A percentile compares a stretch with the other conserved stretches of the same genome.
Evolutionary conservation across 805 yeast species (phyloP).

Genomic region (Starmerella ratchasimensis): DNA sequence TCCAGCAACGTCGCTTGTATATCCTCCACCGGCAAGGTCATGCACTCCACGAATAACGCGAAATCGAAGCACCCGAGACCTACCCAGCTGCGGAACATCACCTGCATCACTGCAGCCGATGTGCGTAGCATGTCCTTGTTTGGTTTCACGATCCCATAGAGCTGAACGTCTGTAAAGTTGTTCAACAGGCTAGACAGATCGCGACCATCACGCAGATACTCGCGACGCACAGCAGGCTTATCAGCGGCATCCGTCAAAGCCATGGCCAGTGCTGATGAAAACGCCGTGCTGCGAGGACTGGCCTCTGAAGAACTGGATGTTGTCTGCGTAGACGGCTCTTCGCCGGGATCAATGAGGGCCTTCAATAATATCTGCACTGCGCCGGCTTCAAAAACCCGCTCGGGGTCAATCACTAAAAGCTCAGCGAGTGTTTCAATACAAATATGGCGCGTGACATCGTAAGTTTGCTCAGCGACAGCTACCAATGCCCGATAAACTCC

Average conservation of each 20-base stretch:
- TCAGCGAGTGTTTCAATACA: slow-evolving; percentile 45
- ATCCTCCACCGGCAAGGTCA: slow-evolving; percentile 27
- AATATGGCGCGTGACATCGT: slow-evolving; percentile 37
- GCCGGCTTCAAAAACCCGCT: slow-evolving; percentile 32
- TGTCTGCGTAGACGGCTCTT: background rate
- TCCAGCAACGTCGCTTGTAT: slow-evolving; percentile 52
- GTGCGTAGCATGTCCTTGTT: slow-evolving; percentile 45
- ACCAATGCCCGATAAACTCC: slow-evolving; percentile 59
- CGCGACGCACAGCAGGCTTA: slow-evolving; percentile 35
- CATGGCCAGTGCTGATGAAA: slow-evolving; percentile 24
- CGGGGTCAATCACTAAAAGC: slow-evolving; percentile 34
- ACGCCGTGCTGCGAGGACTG: slow-evolving; percentile 18
- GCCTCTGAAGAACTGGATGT: too few relatives aligned
- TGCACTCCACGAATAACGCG: slow-evolving; percentile 28
- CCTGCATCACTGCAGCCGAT: slow-evolving; percentile 44
- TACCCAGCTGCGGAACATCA: slow-evolving; percentile 55
- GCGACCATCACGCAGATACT: slow-evolving; percentile 42
- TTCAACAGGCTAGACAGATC: slow-evolving; percentile 53
- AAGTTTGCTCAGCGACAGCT: slow-evolving; percentile 42
- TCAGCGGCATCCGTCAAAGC: slow-evolving; percentile 47
- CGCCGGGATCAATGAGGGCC: slow-evolving; percentile 32
- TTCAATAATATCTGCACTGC: slow-evolving; percentile 35
- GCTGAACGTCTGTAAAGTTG: slow-evolving; percentile 53
- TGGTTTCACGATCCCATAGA: slow-evolving; percentile 28
- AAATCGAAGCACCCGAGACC: slow-evolving; percentile 58